Evolutionary conservation across 1,139 yeast genomes (phyloP), one percentile per base, ranked within the genome.

Genomic region (Yamadazyma sp.): DNA sequence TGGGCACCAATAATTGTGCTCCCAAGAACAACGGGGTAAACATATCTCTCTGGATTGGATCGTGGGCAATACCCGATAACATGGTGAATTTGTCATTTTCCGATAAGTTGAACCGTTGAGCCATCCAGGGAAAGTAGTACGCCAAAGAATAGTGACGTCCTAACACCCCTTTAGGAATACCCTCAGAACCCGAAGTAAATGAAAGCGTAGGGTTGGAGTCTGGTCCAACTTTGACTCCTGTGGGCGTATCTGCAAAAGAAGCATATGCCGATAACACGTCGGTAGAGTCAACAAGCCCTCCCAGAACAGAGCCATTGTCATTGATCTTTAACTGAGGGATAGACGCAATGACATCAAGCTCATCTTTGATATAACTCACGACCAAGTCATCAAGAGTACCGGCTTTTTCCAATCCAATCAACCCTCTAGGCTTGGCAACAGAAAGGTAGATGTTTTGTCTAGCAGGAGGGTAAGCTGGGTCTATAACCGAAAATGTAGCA

Each of bases 61-160:
- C 99, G 59, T 92, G 99, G 0, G 99, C 99, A 61, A 92, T 92
- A 57, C 99, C 99, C 20, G 96, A 86, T 44, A 92, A 76, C 99
- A 92, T 92, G 17, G 99, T 94, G 67, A 92, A 92, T 57, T 75
- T 84, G 64, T 94, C 98, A 31, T 82, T 76, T 42, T 78, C 86
- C 25, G 86, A 76, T 35, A 92, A 74, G 31, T 82, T 79, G 56
- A 94, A 92, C 38, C 82, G 77, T 58, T 86, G 64, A 13, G 97
- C 76, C 99, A 92, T 92, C 99, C 99, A 92, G 28, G 96, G 96
- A 76, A 92, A 92, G 63, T 92, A 92, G 67, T 94, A 92, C 1
- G 98, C 96, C 48, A 92, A 73, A 1, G 97, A 90, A 62, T 82
- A 94, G 59, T 94, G 98, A 66, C 99, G 86, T 33, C 99, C 99